Conservation (phyloP, 208 protist genomes). For the Leishmania braziliensis region DNA sequence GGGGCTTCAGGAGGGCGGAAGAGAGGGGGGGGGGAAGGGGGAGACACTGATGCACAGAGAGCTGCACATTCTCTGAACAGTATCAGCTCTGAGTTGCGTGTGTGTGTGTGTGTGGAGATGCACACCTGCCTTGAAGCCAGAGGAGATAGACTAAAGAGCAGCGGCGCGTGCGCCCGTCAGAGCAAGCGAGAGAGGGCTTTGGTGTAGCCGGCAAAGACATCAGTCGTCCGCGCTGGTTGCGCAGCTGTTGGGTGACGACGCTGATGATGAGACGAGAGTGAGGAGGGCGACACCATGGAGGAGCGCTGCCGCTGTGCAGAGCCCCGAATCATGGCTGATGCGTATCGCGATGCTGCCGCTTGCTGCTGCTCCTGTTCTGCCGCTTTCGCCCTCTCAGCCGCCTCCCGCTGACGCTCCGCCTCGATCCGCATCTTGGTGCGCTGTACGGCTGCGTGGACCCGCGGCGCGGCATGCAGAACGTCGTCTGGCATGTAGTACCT, state of each 20-base stretch:
- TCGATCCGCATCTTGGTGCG: conserved; percentile 22
- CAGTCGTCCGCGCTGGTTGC: conserved; percentile 22
- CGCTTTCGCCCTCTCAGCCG: neutral
- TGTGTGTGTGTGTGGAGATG: neutral
- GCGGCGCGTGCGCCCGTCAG: neutral
- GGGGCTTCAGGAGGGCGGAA: neutral
- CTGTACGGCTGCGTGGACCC: conserved; percentile 44
- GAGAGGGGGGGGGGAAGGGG: neutral
- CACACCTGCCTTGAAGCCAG: neutral
- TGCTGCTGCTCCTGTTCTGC: neutral
- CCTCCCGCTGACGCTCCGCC: conserved; percentile 9
- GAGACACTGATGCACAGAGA: neutral
- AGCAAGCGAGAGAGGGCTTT: conserved; percentile 36
- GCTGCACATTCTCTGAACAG: neutral
- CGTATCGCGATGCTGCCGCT: neutral
- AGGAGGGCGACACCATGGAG: neutral
- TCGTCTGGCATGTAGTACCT: conserved; percentile 42
- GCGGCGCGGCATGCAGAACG: conserved; percentile 36
- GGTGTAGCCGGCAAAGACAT: conserved; percentile 37
- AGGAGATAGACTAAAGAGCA: neutral
- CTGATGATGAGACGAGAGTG: neutral
- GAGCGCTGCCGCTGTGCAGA: neutral
- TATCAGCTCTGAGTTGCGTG: neutral
- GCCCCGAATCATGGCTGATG: neutral
- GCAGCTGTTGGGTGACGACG: neutral